Percentiles rank a stretch among this genome's conserved stretches.
Evolutionary conservation across 2,329 filamentous ascomycete species (phyloP).

Genomic region (Colletotrichum abscissum): DNA sequence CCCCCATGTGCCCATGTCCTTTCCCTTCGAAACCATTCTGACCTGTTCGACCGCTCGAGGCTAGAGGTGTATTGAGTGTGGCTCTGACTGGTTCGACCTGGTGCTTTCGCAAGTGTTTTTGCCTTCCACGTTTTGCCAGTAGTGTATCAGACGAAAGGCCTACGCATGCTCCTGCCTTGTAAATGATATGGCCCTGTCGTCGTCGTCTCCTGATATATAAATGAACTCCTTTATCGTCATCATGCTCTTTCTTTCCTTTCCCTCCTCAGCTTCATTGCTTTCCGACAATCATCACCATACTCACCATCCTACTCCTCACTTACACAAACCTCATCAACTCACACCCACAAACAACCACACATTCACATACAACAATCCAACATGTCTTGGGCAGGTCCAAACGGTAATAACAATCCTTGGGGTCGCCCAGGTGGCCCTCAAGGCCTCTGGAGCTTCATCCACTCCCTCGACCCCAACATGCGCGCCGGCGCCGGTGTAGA

Average conservation of each 20-base stretch:
- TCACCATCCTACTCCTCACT: neutral
- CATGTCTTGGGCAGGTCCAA: conserved; percentile 36
- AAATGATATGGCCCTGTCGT: neutral
- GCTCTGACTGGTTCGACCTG: conserved; percentile 25
- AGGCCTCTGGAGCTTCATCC: conserved; percentile 45
- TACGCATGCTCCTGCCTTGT: conserved; percentile 32
- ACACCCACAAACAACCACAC: neutral
- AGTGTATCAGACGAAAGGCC: conserved; percentile 25
- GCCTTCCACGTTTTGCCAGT: conserved; percentile 25
- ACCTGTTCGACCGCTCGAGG: conserved; percentile 17
- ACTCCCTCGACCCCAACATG: conserved; percentile 45
- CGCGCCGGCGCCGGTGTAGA: conserved; percentile 51
- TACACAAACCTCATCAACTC: neutral
- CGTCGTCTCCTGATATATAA: conserved; percentile 11
- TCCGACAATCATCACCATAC: neutral
- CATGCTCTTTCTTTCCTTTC: neutral
- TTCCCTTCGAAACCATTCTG: conserved; percentile 34
- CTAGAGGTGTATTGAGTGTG: conserved; percentile 23
- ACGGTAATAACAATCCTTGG: conserved; percentile 29
- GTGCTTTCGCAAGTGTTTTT: conserved; percentile 33
- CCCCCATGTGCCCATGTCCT: neutral
- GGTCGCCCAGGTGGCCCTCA: conserved; percentile 17
- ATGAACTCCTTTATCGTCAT: neutral
- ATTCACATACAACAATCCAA: conserved; percentile 3
- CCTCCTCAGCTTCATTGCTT: conserved; percentile 26